These are phyloP conservation scores for Striga asiatica DNA, from an alignment of 257 asterid genomes.

Conservation along the genomic window DNA sequence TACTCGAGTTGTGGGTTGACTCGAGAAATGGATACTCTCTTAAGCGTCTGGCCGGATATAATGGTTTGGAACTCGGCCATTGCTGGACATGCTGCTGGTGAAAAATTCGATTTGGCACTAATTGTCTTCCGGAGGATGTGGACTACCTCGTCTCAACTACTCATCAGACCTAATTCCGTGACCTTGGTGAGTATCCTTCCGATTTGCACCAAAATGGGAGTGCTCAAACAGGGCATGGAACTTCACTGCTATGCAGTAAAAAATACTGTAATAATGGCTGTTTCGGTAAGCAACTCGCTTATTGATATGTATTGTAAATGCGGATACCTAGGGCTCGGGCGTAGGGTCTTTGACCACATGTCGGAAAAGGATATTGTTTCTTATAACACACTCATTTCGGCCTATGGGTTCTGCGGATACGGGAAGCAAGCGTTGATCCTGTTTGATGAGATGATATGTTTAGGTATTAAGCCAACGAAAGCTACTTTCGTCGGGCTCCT, in stretches of 20 bases:
- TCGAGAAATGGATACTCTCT: conserved; percentile 9
- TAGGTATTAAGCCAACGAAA: conserved; percentile 16
- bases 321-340: conserved; percentile 22
- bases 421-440: conserved; percentile 24
- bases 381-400: conserved; percentile 30
- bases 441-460: conserved; percentile 22
- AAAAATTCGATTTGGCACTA: conserved; percentile 15
- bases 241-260: conserved; percentile 25
- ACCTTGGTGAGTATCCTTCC: conserved; percentile 28
- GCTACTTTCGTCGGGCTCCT: conserved; percentile 28
- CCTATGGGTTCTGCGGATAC: conserved; percentile 27
- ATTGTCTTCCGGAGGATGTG: conserved; percentile 19
- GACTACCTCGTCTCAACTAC: conserved; percentile 9
- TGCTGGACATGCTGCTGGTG: conserved; percentile 19
- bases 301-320: conserved; percentile 33
- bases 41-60: conserved; percentile 19
- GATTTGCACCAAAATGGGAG: conserved; percentile 26
- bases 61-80: conserved; percentile 28
- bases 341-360: conserved; percentile 25
- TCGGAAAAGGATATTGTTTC: conserved; percentile 22
- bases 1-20: conserved; percentile 22
- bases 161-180: conserved; percentile 22
- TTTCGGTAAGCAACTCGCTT: conserved; percentile 21
- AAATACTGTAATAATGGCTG: not conserved
- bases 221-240: conserved; percentile 27